These are phyloP conservation scores for Podaxis rugospora DNA, from an alignment of 768 basidiomycete species.

Conservation along the genomic window DNA sequence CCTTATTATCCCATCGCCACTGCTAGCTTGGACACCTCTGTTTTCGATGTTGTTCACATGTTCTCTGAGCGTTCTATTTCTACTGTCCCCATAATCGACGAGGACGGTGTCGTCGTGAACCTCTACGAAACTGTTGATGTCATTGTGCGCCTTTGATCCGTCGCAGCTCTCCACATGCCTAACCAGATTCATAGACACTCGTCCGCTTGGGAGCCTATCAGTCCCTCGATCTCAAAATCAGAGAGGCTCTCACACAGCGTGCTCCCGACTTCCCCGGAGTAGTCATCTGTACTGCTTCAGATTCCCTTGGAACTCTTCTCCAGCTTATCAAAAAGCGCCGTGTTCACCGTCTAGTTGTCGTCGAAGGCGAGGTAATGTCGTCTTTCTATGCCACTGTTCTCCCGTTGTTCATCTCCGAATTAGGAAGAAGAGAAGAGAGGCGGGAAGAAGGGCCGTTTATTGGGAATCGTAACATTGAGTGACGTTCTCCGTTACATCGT, in stretches of 20 bases:
- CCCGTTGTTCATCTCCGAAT: background rate
- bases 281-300: constrained; percentile 89
- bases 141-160: constrained; percentile 57
- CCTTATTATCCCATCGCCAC: constrained; percentile 91
- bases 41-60: constrained; percentile 98
- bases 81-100: constrained; percentile 94
- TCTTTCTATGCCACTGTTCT: background rate
- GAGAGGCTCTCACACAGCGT: constrained; percentile 87
- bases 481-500: constrained; percentile 86
- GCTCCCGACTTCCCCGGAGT: constrained; percentile 96
- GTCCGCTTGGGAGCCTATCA: constrained; percentile 94
- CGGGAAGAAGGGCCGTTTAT: constrained; percentile 76
- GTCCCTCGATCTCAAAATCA: constrained; percentile 90
- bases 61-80: constrained; percentile 95
- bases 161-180: background rate
- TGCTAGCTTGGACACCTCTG: constrained; percentile 84
- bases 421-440: constrained; percentile 80
- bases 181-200: constrained; percentile 62
- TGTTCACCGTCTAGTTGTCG: constrained; percentile 92
- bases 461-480: constrained; percentile 85
- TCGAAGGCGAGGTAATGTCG: constrained; percentile 76
- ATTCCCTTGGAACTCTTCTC: constrained; percentile 87
- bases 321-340: constrained; percentile 90
- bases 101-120: constrained; percentile 89
- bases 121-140: constrained; percentile 99